phyloP scores from a whole-genome alignment of 1,284 basidiomycete genomes.

The Ganoderma lucidum region DNA sequence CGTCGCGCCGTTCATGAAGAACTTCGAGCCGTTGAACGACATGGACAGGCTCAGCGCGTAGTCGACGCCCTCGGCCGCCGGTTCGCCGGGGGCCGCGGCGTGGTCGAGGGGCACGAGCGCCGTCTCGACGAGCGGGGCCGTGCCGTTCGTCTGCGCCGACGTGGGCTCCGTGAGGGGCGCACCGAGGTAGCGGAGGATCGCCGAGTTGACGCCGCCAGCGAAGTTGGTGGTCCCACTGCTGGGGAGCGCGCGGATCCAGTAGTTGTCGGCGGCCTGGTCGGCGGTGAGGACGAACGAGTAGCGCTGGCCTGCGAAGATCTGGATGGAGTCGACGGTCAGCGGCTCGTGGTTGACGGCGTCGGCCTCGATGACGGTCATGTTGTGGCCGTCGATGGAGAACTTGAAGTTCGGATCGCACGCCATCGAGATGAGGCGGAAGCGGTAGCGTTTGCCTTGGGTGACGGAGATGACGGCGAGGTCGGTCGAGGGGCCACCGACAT shows the following conservation, averaged over 20 bases:
- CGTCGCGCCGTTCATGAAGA: slow-evolving; percentile 37
- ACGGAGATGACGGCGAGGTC: slow-evolving; percentile 44
- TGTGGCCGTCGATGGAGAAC: slow-evolving; percentile 46
- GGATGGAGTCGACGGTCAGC: slow-evolving; percentile 41
- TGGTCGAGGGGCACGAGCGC: slow-evolving; percentile 33
- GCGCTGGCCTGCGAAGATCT: slow-evolving; percentile 47
- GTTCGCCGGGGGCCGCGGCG: slow-evolving; percentile 36
- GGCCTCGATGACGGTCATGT: slow-evolving; percentile 46
- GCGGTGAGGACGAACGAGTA: slow-evolving; percentile 47
- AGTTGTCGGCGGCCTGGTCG: slow-evolving; percentile 45
- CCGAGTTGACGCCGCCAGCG: slow-evolving; percentile 46
- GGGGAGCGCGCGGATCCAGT: slow-evolving; percentile 53
- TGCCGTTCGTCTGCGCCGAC: slow-evolving; percentile 39
- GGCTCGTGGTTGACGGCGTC: slow-evolving; percentile 44
- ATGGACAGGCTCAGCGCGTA: slow-evolving; percentile 36
- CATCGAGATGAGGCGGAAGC: slow-evolving; percentile 58
- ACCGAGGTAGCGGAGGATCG: slow-evolving; percentile 38
- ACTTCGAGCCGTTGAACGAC: slow-evolving; percentile 27
- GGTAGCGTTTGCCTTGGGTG: slow-evolving; percentile 43
- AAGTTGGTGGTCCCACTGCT: slow-evolving; percentile 40
- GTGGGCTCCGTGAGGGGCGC: slow-evolving; percentile 54
- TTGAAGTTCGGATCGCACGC: slow-evolving; percentile 42
- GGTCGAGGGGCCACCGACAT: slow-evolving; percentile 12
- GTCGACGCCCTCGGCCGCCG: slow-evolving; percentile 39
- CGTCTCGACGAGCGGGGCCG: slow-evolving; percentile 38